Percentiles rank a stretch among this genome's conserved stretches.
phyloP scores from a whole-genome alignment of 2,329 filamentous ascomycete species.

The Pseudocercospora crystallina region DNA sequence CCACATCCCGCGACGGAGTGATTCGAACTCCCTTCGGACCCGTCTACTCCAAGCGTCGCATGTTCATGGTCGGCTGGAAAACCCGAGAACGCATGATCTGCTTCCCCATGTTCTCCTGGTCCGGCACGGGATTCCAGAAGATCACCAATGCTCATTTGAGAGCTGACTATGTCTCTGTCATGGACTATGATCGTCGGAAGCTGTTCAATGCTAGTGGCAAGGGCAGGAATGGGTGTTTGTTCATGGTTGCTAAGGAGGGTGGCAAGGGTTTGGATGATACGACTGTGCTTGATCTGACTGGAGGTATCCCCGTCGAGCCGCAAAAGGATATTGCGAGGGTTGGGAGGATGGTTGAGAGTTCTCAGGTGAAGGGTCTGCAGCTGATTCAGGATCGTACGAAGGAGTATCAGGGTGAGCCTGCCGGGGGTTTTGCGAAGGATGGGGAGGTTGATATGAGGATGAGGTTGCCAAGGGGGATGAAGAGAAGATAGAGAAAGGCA shows the following conservation, averaged over 20 bases:
- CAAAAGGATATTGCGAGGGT: slow-evolving; percentile 4
- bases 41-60: slow-evolving; percentile 13
- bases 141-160: not conserved
- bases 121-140: slow-evolving; percentile 3
- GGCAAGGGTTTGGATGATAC: too few relatives aligned
- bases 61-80: slow-evolving; percentile 15
- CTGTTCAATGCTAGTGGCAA: not conserved
- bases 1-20: not conserved
- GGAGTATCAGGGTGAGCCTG: too few relatives aligned
- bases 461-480: too few relatives aligned
- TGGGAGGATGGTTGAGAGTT: not conserved
- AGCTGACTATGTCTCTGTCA: slow-evolving; percentile 3
- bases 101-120: slow-evolving; percentile 12
- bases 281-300: not conserved
- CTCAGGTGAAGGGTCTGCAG: not conserved
- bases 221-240: too few relatives aligned
- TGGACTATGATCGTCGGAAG: not conserved
- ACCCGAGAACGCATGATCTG: slow-evolving; percentile 2
- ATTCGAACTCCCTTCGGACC: not conserved
- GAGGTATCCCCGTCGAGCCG: not conserved
- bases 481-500: too few relatives aligned
- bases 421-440: too few relatives aligned
- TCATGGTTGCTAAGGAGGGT: too few relatives aligned
- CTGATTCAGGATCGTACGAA: too few relatives aligned
- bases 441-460: too few relatives aligned